A percentile compares a stretch with the other conserved stretches of the same genome.
phyloP scores from a whole-genome alignment of 2,329 filamentous ascomycete genomes.

The Thielaviopsis ethacetica region DNA sequence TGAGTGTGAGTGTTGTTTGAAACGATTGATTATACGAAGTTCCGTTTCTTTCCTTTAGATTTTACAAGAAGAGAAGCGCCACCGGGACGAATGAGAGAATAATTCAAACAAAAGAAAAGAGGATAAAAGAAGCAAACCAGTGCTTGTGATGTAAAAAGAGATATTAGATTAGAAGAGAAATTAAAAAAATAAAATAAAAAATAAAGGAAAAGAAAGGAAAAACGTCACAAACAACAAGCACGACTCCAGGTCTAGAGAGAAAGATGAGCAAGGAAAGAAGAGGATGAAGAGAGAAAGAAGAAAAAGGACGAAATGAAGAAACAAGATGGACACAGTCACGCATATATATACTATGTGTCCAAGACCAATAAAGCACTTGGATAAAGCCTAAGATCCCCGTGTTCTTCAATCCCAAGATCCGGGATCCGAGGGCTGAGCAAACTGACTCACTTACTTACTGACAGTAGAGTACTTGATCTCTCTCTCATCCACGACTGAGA shows the following conservation, averaged over 20 bases:
- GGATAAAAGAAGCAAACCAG: slow-evolving; percentile 31
- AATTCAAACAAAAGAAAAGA: slow-evolving; percentile 21
- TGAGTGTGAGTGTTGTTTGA: slow-evolving; percentile 1
- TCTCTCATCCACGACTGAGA: no score
- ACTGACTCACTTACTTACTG: no score
- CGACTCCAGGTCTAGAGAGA: slow-evolving; percentile 16
- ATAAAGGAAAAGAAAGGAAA: slow-evolving; percentile 14
- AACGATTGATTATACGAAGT: no score
- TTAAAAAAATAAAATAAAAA: slow-evolving; percentile 16
- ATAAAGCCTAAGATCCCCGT: no score
- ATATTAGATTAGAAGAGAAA: slow-evolving; percentile 14
- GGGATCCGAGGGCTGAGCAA: no score
- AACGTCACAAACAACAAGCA: slow-evolving; percentile 16
- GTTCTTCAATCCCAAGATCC: no score
- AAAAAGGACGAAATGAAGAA: slow-evolving; percentile 11
- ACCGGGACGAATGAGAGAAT: slow-evolving; percentile 21
- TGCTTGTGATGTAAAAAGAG: slow-evolving; percentile 25
- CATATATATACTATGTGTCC: neutral
- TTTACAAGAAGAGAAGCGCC: neutral
- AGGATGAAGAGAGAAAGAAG: slow-evolving; percentile 12
- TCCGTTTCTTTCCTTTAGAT: no score
- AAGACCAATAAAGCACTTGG: no score
- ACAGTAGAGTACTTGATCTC: no score
- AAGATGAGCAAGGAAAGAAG: slow-evolving; percentile 11
- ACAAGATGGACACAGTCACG: neutral